Evolutionary conservation across 2,329 filamentous ascomycete genomes (phyloP), one percentile per base, ranked within the genome.

Genomic region (Tolypocladium ophioglossoides): DNA sequence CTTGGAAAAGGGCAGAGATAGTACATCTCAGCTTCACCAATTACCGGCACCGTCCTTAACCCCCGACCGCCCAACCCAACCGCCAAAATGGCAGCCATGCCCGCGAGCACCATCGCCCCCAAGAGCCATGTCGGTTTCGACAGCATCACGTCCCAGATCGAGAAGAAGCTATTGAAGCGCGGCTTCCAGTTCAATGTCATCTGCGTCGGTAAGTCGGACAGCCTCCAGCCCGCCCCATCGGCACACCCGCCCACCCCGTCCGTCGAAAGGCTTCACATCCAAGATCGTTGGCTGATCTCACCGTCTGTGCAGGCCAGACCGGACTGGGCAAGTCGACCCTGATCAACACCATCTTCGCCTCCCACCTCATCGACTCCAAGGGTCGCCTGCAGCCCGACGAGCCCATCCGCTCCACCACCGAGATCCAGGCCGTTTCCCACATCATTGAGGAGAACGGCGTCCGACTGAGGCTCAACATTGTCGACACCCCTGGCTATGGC

Each of bases 171-270:
- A 71, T 75, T 99, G 78, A 99, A 99, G 84, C 91, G 94, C 77
- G 94, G 94, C 67, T 99, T 99, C 77, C 94, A 99, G 77, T 99
- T 99, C 85, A 99, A 99, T 74, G 87, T 97, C 70, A 97, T 97
- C 75, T 96, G 91, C 73, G 94, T 97, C 73, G 94, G 94, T 97
- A 81, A 73, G 92, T 86, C 40, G 27, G 18, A 34, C 44, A 2
- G 22, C 20, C 41, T 53, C 37, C 18, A 32, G 35, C 39, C 41
- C n/a, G 34, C 46, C 18, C 40, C 40, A 59, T 51, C 16, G 10
- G 20, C 46, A 54, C 24, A 32, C 27, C 44, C 7, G 27, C 44
- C 4, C 44, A 20, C 32, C 4, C 44, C 27, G 8, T 14, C 4
- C n/a, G 16, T 27, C 27, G 27, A 16, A 10, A 32, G 3, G 20